phyloP scores from a whole-genome alignment of 345 rosid genomes.

The Psidium guajava region DNA sequence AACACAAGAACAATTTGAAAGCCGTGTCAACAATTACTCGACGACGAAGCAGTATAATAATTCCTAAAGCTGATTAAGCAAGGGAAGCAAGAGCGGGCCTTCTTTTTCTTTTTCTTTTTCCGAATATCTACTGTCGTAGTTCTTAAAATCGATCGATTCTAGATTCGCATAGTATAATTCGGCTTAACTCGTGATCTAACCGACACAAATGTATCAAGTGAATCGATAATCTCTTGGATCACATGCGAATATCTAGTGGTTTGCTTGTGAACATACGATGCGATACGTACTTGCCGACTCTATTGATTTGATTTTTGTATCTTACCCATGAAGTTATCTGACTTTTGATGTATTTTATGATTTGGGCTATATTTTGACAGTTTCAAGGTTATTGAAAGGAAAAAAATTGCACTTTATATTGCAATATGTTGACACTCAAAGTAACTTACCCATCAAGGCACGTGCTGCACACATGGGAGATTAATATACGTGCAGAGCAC shows the following conservation, averaged over 20 bases:
- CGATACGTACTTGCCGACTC: rapidly evolving
- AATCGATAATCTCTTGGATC: rapidly evolving
- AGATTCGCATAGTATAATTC: neutral
- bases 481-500: too few species aligned
- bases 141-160: neutral
- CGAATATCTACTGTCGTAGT: neutral
- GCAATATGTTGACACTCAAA: too few species aligned
- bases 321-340: neutral
- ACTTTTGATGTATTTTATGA: neutral
- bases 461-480: too few species aligned
- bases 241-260: neutral
- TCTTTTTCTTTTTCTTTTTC: neutral
- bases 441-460: too few species aligned
- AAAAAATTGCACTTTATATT: neutral
- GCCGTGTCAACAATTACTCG: neutral
- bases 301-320: neutral
- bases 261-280: neutral
- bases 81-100: neutral
- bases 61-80: neutral
- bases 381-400: neutral
- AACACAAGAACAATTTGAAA: neutral
- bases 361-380: neutral
- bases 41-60: neutral
- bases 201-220: neutral
- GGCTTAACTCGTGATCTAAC: neutral